These are phyloP conservation scores for Picochlorum sp. DNA, from an alignment of 139 green algal genomes.

Conservation along the genomic window DNA sequence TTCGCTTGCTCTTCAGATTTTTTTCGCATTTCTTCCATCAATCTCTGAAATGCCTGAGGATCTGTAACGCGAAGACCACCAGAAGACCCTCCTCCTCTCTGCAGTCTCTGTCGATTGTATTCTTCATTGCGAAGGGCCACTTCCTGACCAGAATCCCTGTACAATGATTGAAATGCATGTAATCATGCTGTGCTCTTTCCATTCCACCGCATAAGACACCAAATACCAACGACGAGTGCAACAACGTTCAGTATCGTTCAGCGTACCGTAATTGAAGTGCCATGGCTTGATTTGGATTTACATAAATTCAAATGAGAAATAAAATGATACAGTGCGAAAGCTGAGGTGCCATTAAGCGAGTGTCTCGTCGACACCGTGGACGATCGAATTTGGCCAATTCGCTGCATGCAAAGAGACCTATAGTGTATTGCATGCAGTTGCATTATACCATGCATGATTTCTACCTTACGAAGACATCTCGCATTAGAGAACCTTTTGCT, in stretches of 20 bases:
- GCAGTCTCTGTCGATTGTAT: conserved; percentile 9
- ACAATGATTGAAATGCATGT: neutral
- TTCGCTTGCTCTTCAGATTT: conserved; percentile 26
- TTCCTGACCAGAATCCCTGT: conserved; percentile 3
- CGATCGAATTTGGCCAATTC: too few species aligned
- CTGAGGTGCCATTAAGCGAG: too few species aligned
- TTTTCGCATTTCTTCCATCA: conserved; percentile 25
- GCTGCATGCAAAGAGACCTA: too few species aligned
- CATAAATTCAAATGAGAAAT: too few species aligned
- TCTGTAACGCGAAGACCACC: conserved; percentile 20
- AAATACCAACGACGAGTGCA: neutral
- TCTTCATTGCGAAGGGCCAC: conserved; percentile 17
- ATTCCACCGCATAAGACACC: neutral
- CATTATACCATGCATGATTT: too few species aligned
- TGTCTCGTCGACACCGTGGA: too few species aligned
- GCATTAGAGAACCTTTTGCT: too few species aligned
- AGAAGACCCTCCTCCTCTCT: neutral
- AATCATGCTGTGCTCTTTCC: neutral
- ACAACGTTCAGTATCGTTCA: neutral
- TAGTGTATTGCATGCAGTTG: too few species aligned
- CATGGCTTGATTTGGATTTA: neutral
- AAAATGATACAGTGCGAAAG: too few species aligned
- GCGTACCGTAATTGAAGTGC: conserved; percentile 9
- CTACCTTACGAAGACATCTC: too few species aligned
- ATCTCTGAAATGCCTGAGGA: conserved; percentile 12